Conservation (phyloP, 2,329 filamentous ascomycete species). For the Sporothrix protearum region DNA sequence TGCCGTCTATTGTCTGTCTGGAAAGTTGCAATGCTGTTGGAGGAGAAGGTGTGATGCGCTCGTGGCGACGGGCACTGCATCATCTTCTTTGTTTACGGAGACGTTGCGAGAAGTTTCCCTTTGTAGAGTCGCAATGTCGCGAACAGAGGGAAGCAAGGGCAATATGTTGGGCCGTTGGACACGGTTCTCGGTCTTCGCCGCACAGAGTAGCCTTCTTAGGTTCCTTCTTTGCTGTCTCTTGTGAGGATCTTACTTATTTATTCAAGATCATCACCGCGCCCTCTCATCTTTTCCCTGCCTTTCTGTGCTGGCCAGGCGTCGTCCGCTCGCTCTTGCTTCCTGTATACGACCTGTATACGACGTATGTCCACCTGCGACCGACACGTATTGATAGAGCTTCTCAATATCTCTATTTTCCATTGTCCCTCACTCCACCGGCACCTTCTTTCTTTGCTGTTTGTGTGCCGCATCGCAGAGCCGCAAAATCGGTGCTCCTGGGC, state of each 20-base stretch:
- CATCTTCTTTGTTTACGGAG: background rate
- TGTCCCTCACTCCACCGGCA: background rate
- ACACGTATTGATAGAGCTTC: background rate
- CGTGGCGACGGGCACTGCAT: background rate
- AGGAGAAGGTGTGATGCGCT: background rate
- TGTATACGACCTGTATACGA: slow-evolving; percentile 3
- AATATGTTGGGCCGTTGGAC: background rate
- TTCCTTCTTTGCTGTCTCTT: background rate
- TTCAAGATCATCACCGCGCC: background rate
- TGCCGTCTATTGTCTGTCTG: background rate
- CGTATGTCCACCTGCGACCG: background rate
- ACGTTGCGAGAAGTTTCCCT: background rate
- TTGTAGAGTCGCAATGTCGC: background rate
- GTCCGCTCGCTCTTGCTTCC: background rate
- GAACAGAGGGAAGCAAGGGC: background rate
- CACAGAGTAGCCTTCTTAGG: background rate
- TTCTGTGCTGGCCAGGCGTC: background rate
- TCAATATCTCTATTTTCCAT: background rate
- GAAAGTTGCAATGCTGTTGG: background rate
- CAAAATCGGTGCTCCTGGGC: background rate
- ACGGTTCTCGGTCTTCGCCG: background rate
- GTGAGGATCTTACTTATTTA: background rate
- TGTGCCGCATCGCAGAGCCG: slow-evolving; percentile 2
- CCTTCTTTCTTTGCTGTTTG: background rate
- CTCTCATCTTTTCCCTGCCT: background rate